Evolutionary conservation across 768 basidiomycete genomes (phyloP).

Genomic region (Trametes meyenii): DNA sequence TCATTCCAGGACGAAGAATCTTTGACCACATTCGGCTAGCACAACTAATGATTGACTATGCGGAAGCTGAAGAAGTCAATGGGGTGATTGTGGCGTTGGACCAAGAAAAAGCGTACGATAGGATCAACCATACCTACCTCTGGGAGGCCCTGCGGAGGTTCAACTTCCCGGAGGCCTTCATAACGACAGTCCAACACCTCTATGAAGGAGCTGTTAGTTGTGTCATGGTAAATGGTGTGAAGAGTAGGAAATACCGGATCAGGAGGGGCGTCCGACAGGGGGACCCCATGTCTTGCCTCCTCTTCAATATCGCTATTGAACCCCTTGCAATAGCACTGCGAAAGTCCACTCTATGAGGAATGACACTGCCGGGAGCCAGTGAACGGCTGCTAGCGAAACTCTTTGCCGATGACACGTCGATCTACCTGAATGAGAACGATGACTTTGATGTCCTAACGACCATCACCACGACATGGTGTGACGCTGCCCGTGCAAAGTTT

Average conservation of each 20-base stretch:
- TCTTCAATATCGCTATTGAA: conserved; percentile 38
- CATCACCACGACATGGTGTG: too few relatives aligned
- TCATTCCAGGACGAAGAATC: conserved; percentile 38
- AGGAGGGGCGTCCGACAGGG: conserved; percentile 42
- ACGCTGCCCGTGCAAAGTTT: conserved; percentile 44
- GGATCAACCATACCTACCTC: conserved; percentile 22
- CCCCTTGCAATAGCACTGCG: conserved; percentile 31
- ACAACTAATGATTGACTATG: conserved; percentile 19
- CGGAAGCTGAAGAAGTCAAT: conserved; percentile 17
- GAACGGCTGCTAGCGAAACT: conserved; percentile 25
- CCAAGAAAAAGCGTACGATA: background rate
- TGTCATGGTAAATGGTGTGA: conserved; percentile 43
- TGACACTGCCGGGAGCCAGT: conserved; percentile 22
- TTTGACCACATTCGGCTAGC: conserved; percentile 37
- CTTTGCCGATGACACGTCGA: conserved; percentile 34
- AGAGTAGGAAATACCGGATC: conserved; percentile 32
- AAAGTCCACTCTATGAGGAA: conserved; percentile 17
- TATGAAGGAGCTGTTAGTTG: conserved; percentile 35
- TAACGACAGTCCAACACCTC: conserved; percentile 25
- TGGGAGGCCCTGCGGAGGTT: conserved; percentile 12
- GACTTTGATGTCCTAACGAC: conserved; percentile 50
- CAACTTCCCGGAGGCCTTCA: conserved; percentile 19
- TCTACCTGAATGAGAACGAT: conserved; percentile 36
- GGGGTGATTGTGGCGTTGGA: conserved; percentile 10
- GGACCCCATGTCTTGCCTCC: conserved; percentile 38